phyloP scores from a whole-genome alignment of 495 filamentous ascomycete genomes.

The Amorphotheca resinae region DNA sequence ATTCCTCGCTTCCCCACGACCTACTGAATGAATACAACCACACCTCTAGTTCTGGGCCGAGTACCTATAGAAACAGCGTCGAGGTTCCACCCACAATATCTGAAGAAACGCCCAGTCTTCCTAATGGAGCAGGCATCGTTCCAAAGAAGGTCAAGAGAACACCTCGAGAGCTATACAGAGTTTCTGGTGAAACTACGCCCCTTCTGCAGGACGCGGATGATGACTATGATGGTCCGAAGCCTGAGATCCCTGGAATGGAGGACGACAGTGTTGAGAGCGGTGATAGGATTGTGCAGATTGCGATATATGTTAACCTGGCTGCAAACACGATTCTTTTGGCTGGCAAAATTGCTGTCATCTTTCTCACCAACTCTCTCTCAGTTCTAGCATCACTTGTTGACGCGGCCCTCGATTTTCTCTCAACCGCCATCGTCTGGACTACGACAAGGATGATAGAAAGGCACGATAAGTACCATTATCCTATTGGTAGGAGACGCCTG shows the following conservation, averaged over 20 bases:
- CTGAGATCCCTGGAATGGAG: slow-evolving; percentile 42
- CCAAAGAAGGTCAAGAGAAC: slow-evolving; percentile 55
- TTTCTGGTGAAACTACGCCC: slow-evolving; percentile 57
- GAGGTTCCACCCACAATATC: slow-evolving; percentile 45
- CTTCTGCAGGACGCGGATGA: slow-evolving; percentile 29
- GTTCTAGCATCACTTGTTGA: slow-evolving; percentile 85
- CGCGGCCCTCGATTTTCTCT: slow-evolving; percentile 75
- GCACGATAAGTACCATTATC: slow-evolving; percentile 71
- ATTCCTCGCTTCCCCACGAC: slow-evolving; percentile 75
- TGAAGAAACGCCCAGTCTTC: slow-evolving; percentile 26
- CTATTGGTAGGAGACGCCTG: slow-evolving; percentile 63
- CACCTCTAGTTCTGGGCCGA: slow-evolving; percentile 26
- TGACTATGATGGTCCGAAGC: slow-evolving; percentile 23
- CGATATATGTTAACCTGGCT: slow-evolving; percentile 77
- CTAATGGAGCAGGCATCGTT: slow-evolving; percentile 7
- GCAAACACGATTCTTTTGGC: slow-evolving; percentile 69
- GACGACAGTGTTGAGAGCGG: slow-evolving; percentile 47
- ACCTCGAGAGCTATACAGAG: slow-evolving; percentile 65
- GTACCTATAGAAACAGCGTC: too few species aligned
- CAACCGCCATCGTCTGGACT: slow-evolving; percentile 75
- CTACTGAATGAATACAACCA: slow-evolving; percentile 76
- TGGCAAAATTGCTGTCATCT: slow-evolving; percentile 68
- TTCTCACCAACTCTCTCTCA: slow-evolving; percentile 72
- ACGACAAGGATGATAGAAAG: slow-evolving; percentile 64
- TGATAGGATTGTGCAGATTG: slow-evolving; percentile 56